Evolutionary conservation across 2,329 filamentous ascomycete species (phyloP).

Genomic region (Calonectria honghensis): DNA sequence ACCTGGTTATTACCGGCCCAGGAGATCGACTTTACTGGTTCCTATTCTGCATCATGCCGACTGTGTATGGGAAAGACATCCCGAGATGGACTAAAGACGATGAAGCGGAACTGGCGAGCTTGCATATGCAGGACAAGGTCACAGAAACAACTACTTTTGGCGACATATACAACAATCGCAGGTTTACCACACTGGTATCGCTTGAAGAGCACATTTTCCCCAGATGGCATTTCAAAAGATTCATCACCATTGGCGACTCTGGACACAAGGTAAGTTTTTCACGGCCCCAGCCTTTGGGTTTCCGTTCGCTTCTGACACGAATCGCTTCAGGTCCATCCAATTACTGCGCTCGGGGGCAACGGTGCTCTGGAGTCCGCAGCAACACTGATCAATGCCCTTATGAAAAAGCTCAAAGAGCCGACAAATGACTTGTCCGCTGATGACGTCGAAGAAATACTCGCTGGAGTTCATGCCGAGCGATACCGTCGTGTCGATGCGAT

Average conservation of each 20-base stretch:
- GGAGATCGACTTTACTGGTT: background rate
- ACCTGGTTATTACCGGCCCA: background rate
- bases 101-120: background rate
- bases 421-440: background rate
- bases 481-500: background rate
- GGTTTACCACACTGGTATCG: background rate
- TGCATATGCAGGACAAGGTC: background rate
- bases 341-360: background rate
- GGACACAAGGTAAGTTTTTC: background rate
- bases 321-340: background rate
- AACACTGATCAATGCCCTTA: background rate
- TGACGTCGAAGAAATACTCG: background rate
- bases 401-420: background rate
- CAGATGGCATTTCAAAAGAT: background rate
- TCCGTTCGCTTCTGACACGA: background rate
- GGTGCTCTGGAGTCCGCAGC: background rate
- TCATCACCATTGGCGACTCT: background rate
- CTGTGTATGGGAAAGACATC: background rate
- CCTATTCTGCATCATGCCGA: background rate
- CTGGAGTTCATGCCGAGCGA: background rate
- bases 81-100: background rate
- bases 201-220: background rate
- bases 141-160: background rate
- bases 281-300: background rate
- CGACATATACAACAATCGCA: slow-evolving; percentile 3